A percentile compares a stretch with the other conserved stretches of the same genome.
Evolutionary conservation across 768 basidiomycete genomes (phyloP).

Genomic region (Coprinopsis cinerea): DNA sequence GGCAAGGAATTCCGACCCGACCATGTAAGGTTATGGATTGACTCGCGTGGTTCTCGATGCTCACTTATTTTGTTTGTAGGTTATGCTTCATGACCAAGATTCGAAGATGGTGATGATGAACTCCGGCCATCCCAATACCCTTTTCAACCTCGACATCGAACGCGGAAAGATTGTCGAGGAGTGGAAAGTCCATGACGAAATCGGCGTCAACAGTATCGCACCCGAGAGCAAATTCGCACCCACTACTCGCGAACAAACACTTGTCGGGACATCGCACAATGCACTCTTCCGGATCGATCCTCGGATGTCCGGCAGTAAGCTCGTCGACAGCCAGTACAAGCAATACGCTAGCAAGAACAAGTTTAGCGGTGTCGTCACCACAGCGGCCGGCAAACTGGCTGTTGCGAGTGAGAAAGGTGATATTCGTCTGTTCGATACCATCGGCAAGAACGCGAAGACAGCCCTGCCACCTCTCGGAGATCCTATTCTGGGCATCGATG

Average conservation of each 20-base stretch:
- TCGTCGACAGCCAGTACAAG: conserved; percentile 93
- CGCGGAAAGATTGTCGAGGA: conserved; percentile 96
- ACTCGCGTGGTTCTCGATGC: not conserved
- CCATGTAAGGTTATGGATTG: conserved; percentile 48
- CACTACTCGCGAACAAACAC: conserved; percentile 86
- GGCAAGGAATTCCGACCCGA: conserved; percentile 82
- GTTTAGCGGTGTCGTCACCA: conserved; percentile 91
- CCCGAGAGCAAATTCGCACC: conserved; percentile 94
- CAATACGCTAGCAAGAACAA: conserved; percentile 94
- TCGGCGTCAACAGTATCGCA: conserved; percentile 83
- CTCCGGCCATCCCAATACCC: conserved; percentile 67
- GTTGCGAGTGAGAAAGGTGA: conserved; percentile 97
- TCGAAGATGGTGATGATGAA: conserved; percentile 92
- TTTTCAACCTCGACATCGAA: conserved; percentile 90
- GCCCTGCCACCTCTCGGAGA: conserved; percentile 92
- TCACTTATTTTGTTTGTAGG: conserved; percentile 37
- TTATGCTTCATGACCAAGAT: conserved; percentile 97
- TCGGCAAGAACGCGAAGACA: conserved; percentile 99
- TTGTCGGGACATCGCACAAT: conserved; percentile 91
- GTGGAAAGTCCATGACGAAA: conserved; percentile 93
- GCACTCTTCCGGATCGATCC: conserved; percentile 98
- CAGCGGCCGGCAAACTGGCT: conserved; percentile 79
- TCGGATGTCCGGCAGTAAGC: conserved; percentile 84
- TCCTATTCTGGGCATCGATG: conserved; percentile 92
- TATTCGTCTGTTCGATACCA: conserved; percentile 87